Base-by-base conservation (phyloP, 2,329 filamentous ascomycete genomes). In the Exophiala sp. region DNA sequence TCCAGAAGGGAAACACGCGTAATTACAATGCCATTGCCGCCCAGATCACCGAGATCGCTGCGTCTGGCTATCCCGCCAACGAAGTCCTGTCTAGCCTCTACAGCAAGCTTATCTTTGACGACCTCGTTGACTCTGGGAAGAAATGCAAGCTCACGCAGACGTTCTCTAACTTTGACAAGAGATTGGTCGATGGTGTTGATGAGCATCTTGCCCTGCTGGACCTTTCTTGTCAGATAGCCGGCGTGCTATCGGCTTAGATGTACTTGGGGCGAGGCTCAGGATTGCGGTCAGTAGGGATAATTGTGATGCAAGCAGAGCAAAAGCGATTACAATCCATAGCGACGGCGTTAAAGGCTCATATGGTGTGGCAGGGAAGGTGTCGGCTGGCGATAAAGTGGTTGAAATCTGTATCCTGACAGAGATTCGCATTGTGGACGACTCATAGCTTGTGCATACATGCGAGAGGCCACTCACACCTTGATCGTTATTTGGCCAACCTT, bases 141-240 rank as follows among this genome's bases (percentile, higher is more conserved):
- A 99, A 99, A 75, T 95, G 92, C 68, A 86, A 86, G 69, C 92
- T 99, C 55, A 86, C 92, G 44, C 78, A 89, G 58, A 78, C 92
- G 3, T 99, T 99, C 68, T 96, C 91, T 0, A 91, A 97, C 70
- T 80, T 92, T 24, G 94, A 99, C 68, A 97, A 97, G 78, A 82
- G 94, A 61, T 73, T 99, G 43, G 87, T 96, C 5, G 95, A 99
- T 70, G 94, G 94, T 7, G 88, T 91, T 2, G 94, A 99, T 67
- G 94, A 99, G 73, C 92, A 99, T 69, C 76, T 99, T 20, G 90
- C 89, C 1, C 87, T 97, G 55, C 75, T 99, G 32, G 92, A 99
- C 70, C 69, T 97, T 61, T 80, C 87, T 5, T 77, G 97, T 66
- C 85, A 89, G 65, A 87, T 96, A 74, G 89, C 89, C 0, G 82